Evolutionary conservation across 306 rosid genomes (phyloP).

Genomic region (Begonia loranthoides): DNA sequence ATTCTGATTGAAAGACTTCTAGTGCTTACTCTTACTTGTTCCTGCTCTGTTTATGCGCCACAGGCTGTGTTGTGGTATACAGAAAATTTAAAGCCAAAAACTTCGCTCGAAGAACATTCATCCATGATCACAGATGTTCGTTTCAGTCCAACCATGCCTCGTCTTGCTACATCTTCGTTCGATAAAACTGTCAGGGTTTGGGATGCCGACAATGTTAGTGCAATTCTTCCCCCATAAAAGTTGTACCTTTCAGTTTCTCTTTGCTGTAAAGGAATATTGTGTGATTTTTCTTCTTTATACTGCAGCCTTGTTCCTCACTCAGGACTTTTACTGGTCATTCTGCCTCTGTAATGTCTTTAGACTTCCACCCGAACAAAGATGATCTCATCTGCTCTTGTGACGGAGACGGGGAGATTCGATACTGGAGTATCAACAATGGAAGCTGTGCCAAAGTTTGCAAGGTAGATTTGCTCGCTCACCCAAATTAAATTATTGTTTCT

Average conservation of each 20-base stretch:
- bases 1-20: too few relatives aligned
- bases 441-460: conserved; percentile 16
- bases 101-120: conserved; percentile 35
- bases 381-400: conserved; percentile 58
- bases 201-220: conserved; percentile 47
- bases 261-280: too few relatives aligned
- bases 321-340: conserved; percentile 27
- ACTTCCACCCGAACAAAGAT: conserved; percentile 44
- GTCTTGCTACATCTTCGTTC: conserved; percentile 58
- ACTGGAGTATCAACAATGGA: conserved; percentile 30
- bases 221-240: conserved; percentile 4
- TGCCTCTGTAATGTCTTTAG: conserved; percentile 51
- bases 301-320: not conserved
- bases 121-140: conserved; percentile 47
- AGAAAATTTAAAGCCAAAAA: conserved; percentile 24
- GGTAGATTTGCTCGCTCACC: conserved; percentile 12
- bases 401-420: conserved; percentile 24
- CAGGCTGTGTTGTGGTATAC: conserved; percentile 22
- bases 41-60: too few relatives aligned
- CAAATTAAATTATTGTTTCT: too few relatives aligned
- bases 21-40: too few relatives aligned
- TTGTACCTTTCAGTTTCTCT: too few relatives aligned
- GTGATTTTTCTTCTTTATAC: too few relatives aligned
- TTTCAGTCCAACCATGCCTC: conserved; percentile 34
- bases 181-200: conserved; percentile 48